Evolutionary conservation across 306 rosid species (phyloP), one percentile per base, ranked within the genome.

Genomic region (Lithocarpus polystachyus): DNA sequence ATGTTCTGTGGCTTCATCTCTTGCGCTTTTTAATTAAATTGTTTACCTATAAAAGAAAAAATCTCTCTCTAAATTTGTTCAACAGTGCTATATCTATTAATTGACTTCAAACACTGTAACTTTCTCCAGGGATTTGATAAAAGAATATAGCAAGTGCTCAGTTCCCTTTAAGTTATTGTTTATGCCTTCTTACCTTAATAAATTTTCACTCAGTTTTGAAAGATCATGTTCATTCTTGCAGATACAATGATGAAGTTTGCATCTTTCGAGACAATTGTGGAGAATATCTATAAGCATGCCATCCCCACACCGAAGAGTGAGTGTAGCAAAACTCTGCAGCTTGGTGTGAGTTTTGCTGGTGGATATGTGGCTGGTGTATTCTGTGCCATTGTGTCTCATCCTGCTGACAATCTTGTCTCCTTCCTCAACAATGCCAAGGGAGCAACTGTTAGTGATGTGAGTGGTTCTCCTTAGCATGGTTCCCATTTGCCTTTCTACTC

Each of bases 181-280:
- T 8, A 35, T 35, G 17, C 52, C 72, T 67, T 67, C 15, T 8
- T 33, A 3, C 70, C 7, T 61, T 26, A 7, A 3, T 60, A 26
- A 60, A 60, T 23, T 60, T 60, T 61, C n/a, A 13, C 28, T 61
- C n/a, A 14, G 15, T 31, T 60, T 24, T 43, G 56, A 19, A 56
- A 43, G 26, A 79, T 56, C 64, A 23, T 75, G 18, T 72, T 64
- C 23, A 71, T 74, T 72, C 35, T 80, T 80, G 84, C 88, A 96
- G 98, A 96, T 82, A 96, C 99, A 14, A 93, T 93, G 99, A 93
- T 93, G 97, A 93, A 96, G 80, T 96, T 93, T 88, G 99, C 98
- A 65, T 90, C 97, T 18, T 96, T 96, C 69, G 99, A 96, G 89
- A 88, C 93, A 64, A 86, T 91, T 23, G 99, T 96, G 53, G 99